Percentiles rank a stretch among this genome's conserved stretches.
Evolutionary conservation across 306 rosid species (phyloP).

Genomic region (Vigna trinervia): DNA sequence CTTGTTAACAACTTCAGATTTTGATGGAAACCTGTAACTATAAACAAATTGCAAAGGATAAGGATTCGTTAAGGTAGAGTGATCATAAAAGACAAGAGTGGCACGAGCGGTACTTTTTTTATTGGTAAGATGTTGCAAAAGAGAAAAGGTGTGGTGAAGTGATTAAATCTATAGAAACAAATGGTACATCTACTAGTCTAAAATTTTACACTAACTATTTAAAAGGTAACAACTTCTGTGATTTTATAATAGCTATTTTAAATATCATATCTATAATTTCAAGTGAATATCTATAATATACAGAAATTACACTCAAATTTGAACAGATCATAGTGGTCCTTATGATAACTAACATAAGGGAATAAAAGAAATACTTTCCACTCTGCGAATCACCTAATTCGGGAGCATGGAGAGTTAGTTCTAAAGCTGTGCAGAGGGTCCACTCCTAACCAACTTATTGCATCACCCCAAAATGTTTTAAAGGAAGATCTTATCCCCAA

Average conservation of each 20-base stretch:
- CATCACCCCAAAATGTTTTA: background rate
- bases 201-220: no score
- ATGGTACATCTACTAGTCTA: no score
- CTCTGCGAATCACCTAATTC: background rate
- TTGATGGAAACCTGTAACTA: slow-evolving; percentile 1
- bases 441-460: background rate
- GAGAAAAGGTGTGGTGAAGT: background rate
- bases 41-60: background rate
- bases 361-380: background rate
- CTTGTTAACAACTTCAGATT: background rate
- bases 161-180: background rate
- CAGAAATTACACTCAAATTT: background rate
- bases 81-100: background rate
- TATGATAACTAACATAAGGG: background rate
- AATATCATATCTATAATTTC: no score
- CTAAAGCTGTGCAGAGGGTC: background rate
- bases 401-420: slow-evolving; percentile 20
- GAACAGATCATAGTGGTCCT: background rate
- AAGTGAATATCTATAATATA: no score
- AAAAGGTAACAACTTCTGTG: no score
- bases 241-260: no score
- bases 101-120: background rate
- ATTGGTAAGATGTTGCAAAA: slow-evolving; percentile 10
- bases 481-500: background rate
- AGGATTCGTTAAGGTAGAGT: background rate